These are phyloP conservation scores for Cladorrhinum sp. DNA, from an alignment of 2,329 filamentous ascomycete species.

Conservation along the genomic window DNA sequence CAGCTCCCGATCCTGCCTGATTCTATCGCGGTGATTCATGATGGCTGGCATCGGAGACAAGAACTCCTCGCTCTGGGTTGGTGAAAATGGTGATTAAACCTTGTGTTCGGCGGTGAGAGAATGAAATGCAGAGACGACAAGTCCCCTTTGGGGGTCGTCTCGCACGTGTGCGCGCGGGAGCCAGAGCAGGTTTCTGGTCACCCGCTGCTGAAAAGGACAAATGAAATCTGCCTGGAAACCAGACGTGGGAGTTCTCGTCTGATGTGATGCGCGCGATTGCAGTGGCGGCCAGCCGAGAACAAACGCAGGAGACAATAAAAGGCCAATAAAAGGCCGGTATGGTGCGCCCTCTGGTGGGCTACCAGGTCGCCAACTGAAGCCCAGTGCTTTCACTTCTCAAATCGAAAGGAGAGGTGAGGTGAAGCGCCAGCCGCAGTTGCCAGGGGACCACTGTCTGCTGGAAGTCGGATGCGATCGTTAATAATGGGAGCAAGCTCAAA, in stretches of 20 bases:
- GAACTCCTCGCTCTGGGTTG: conserved; percentile 3
- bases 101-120: background rate
- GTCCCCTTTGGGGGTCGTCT: too few species aligned
- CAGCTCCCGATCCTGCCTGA: conserved; percentile 14
- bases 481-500: too few species aligned
- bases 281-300: too few species aligned
- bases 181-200: too few species aligned
- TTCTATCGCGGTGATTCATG: conserved; percentile 17
- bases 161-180: too few species aligned
- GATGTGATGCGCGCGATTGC: background rate
- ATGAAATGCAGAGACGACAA: background rate
- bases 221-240: too few species aligned
- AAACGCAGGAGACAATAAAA: background rate
- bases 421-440: background rate
- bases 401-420: background rate
- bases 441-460: background rate
- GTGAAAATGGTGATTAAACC: background rate
- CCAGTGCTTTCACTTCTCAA: background rate
- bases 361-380: too few species aligned
- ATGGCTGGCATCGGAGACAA: conserved; percentile 7
- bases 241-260: background rate
- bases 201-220: too few species aligned
- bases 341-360: too few species aligned
- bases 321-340: too few species aligned
- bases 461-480: background rate